A percentile compares a stretch with the other conserved stretches of the same genome.
These are phyloP conservation scores for Suillus cothurnatus DNA, from an alignment of 768 basidiomycete species.

Conservation along the genomic window DNA sequence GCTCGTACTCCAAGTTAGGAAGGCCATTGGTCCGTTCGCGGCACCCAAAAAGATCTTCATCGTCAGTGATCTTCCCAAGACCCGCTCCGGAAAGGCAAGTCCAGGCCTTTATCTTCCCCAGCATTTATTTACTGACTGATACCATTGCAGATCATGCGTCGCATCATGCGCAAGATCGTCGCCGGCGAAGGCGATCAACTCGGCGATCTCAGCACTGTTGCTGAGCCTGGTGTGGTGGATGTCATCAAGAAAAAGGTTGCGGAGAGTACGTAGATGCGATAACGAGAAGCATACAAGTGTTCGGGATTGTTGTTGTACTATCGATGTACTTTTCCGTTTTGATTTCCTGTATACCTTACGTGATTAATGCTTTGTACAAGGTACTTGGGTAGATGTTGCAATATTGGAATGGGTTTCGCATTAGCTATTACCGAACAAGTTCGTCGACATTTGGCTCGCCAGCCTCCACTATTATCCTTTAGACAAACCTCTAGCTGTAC, in stretches of 20 bases:
- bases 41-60: conserved; percentile 92
- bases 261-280: conserved; percentile 29
- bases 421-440: neutral
- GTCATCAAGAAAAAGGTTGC: conserved; percentile 81
- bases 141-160: conserved; percentile 76
- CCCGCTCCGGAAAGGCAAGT: conserved; percentile 83
- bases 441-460: neutral
- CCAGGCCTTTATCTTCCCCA: neutral
- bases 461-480: neutral
- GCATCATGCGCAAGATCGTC: conserved; percentile 96
- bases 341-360: neutral
- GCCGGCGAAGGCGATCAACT: conserved; percentile 94
- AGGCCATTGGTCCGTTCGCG: conserved; percentile 97
- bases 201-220: conserved; percentile 92
- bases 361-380: conserved; percentile 1
- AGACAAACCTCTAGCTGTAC: neutral
- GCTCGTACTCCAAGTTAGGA: conserved; percentile 91
- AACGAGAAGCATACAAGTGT: neutral
- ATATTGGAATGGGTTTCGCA: neutral
- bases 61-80: conserved; percentile 89
- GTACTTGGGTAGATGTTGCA: neutral
- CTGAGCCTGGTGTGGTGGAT: conserved; percentile 87
- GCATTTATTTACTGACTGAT: neutral
- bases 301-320: neutral
- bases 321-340: neutral